phyloP scores from a whole-genome alignment of 345 rosid species.

The Brassica juncea region DNA sequence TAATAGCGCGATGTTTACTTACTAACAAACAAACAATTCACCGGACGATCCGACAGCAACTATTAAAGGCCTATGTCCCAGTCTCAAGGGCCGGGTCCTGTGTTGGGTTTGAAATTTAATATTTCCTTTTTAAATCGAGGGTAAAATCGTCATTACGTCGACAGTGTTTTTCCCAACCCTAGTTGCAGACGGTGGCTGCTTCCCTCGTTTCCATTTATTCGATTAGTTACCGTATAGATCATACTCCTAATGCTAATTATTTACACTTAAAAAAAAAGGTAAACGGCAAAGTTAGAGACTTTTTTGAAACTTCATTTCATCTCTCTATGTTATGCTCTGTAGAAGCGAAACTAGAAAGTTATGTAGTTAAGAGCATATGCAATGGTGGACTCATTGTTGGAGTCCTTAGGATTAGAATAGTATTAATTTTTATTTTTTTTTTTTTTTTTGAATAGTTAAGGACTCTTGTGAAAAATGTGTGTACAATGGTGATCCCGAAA shows the following conservation, averaged over 20 bases:
- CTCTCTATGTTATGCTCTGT: not conserved
- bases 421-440: too few species aligned
- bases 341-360: constrained; percentile 15
- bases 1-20: constrained; percentile 9
- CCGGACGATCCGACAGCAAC: not conserved
- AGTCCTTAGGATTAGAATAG: too few species aligned
- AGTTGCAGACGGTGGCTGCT: constrained; percentile 5
- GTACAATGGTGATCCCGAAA: too few species aligned
- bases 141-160: not conserved
- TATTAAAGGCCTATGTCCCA: not conserved
- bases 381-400: too few species aligned
- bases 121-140: not conserved
- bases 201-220: not conserved
- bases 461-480: too few species aligned
- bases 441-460: too few species aligned
- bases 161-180: constrained; percentile 28
- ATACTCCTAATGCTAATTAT: not conserved
- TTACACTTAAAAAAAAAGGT: not conserved
- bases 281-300: not conserved
- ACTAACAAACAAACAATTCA: constrained; percentile 2
- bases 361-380: too few species aligned
- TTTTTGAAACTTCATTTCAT: not conserved
- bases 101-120: not conserved
- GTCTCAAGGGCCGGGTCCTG: not conserved
- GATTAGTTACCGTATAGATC: not conserved